These are phyloP conservation scores for Chaetomium olivaceum DNA, from an alignment of 2,329 filamentous ascomycete genomes.

Conservation along the genomic window DNA sequence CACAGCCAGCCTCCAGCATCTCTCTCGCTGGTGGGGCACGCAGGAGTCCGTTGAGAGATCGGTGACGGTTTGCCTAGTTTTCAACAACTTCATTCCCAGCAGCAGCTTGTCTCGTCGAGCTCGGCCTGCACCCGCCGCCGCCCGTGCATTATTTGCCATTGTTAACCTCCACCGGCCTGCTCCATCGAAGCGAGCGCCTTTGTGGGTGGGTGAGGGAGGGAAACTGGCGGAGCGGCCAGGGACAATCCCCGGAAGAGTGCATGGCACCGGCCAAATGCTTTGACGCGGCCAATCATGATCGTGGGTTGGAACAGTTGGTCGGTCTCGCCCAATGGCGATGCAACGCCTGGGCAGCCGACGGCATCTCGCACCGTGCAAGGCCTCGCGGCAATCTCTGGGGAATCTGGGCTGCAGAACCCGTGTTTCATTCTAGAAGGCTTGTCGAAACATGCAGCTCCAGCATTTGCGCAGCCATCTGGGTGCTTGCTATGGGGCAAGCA, in stretches of 20 bases:
- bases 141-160: slow-evolving; percentile 8
- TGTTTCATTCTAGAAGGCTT: slow-evolving; percentile 34
- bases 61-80: slow-evolving; percentile 18
- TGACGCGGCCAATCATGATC: slow-evolving; percentile 29
- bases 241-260: slow-evolving; percentile 28
- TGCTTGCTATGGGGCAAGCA: slow-evolving; percentile 24
- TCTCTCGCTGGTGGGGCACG: slow-evolving; percentile 17
- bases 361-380: slow-evolving; percentile 28
- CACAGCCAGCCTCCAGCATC: not conserved
- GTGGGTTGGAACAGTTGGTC: slow-evolving; percentile 22
- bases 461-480: slow-evolving; percentile 20
- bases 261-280: slow-evolving; percentile 22
- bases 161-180: slow-evolving; percentile 15
- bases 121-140: slow-evolving; percentile 8
- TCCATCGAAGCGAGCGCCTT: not conserved
- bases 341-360: slow-evolving; percentile 12
- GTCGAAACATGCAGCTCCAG: slow-evolving; percentile 28
- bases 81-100: slow-evolving; percentile 27
- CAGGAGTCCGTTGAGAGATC: slow-evolving; percentile 18
- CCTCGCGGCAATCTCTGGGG: slow-evolving; percentile 20
- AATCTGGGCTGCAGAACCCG: slow-evolving; percentile 21
- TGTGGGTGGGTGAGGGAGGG: slow-evolving; percentile 3
- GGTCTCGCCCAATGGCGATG: slow-evolving; percentile 23
- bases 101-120: slow-evolving; percentile 27
- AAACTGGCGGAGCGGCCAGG: slow-evolving; percentile 23